Conservation (phyloP, 257 asterid genomes). For the Cynanchum wilfordii region DNA sequence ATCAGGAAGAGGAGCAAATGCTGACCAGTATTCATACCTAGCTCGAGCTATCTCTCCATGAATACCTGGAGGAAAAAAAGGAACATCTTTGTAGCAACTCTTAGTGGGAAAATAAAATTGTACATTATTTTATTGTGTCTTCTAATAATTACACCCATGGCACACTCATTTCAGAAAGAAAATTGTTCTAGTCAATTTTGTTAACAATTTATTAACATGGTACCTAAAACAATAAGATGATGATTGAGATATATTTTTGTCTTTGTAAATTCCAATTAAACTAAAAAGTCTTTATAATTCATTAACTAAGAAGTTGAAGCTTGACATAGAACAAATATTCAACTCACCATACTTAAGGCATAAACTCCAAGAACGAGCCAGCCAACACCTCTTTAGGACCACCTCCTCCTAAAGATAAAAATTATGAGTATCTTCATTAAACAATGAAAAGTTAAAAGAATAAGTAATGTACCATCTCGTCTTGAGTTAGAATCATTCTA, state of each 20-base stretch:
- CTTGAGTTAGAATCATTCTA: constrained; percentile 67
- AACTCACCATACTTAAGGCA: constrained; percentile 59
- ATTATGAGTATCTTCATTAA: constrained; percentile 38
- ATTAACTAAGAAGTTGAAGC: not conserved
- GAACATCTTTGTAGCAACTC: not conserved
- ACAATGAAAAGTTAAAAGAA: constrained; percentile 12
- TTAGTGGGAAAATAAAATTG: not conserved
- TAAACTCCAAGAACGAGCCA: constrained; percentile 81
- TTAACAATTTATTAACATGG: not conserved
- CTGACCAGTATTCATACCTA: constrained; percentile 77
- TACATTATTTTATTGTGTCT: not conserved
- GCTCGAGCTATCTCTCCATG: constrained; percentile 71
- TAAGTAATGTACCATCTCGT: constrained; percentile 65
- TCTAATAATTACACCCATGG: not conserved
- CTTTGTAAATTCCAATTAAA: not conserved
- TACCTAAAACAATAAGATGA: not conserved
- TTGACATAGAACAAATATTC: not conserved
- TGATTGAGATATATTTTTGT: not conserved
- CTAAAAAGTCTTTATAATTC: not conserved
- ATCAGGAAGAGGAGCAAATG: constrained; percentile 56
- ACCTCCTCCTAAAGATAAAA: constrained; percentile 75
- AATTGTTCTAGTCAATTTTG: not conserved
- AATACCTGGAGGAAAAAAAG: constrained; percentile 47
- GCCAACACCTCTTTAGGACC: constrained; percentile 92
- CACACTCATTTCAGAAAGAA: not conserved